phyloP scores from a whole-genome alignment of 331 rosid species.

The Rhamnella rubrinervis region DNA sequence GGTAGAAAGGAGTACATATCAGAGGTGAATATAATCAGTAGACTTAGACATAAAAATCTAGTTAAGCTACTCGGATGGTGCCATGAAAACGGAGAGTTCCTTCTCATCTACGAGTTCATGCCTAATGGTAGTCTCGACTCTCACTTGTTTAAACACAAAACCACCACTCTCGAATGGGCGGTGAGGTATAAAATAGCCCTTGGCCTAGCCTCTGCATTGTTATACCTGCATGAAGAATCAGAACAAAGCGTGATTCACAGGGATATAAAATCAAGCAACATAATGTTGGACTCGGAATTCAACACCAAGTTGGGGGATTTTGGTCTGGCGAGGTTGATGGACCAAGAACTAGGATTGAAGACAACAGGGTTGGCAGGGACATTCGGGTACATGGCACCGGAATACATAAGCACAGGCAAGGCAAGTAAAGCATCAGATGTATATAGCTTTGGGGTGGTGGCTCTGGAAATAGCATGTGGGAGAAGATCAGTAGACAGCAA shows the following conservation, averaged over 20 bases:
- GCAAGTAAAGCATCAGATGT: slow-evolving; percentile 10
- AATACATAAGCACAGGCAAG: not conserved
- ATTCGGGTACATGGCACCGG: slow-evolving; percentile 2
- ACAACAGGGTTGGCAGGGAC: not conserved
- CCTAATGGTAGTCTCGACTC: too few relatives aligned
- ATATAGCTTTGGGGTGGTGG: slow-evolving; percentile 8
- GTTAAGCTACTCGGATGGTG: slow-evolving; percentile 15
- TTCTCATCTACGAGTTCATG: too few relatives aligned
- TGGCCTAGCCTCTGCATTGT: not conserved
- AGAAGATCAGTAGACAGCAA: not conserved
- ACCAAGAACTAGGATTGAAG: not conserved
- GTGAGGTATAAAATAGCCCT: too few relatives aligned
- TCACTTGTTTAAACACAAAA: too few relatives aligned
- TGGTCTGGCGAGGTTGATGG: not conserved
- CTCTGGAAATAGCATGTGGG: slow-evolving; percentile 11
- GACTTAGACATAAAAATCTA: not conserved
- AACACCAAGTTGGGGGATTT: slow-evolving; percentile 7
- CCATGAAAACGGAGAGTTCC: not conserved
- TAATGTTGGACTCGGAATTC: not conserved
- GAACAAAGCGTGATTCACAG: not conserved
- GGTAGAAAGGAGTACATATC: slow-evolving; percentile 5
- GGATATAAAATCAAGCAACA: slow-evolving; percentile 4
- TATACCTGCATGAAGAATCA: slow-evolving; percentile 6
- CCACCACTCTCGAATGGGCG: too few relatives aligned
- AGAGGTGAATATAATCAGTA: slow-evolving; percentile 4